A percentile compares a stretch with the other conserved stretches of the same genome.
These are phyloP conservation scores for Polygonum maritimum DNA, from an alignment of 148 eudicot genomes.

Conservation along the genomic window DNA sequence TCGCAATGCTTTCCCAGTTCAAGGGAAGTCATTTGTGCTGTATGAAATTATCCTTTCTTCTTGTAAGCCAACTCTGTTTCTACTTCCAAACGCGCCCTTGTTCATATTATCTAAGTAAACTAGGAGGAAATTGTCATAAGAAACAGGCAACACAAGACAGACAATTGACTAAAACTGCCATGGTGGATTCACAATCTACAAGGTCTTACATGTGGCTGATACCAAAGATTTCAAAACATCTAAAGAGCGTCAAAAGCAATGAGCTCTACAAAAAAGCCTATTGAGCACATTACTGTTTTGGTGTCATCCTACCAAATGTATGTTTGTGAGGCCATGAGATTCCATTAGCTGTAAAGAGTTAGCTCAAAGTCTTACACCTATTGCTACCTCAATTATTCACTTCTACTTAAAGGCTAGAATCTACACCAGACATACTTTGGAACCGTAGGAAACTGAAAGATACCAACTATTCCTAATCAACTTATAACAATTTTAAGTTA, in stretches of 20 bases:
- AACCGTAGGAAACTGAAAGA: background rate
- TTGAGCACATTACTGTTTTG: background rate
- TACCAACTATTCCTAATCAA: conserved; percentile 1
- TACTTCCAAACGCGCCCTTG: background rate
- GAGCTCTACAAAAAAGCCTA: background rate
- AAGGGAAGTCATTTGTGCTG: background rate
- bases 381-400: conserved; percentile 5
- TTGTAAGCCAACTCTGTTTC: background rate
- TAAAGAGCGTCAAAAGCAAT: background rate
- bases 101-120: background rate
- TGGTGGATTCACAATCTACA: background rate
- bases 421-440: background rate
- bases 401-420: background rate
- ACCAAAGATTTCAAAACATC: conserved; percentile 1
- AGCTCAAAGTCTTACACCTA: background rate
- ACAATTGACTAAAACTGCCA: background rate
- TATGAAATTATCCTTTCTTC: background rate
- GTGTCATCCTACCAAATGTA: background rate
- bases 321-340: conserved; percentile 1
- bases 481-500: background rate
- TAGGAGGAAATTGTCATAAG: background rate
- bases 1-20: background rate
- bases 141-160: background rate
- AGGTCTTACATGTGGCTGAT: background rate
- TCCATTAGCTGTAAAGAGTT: conserved; percentile 5